Evolutionary conservation across 1,284 basidiomycete genomes (phyloP), one percentile per base, ranked within the genome.

Genomic region (Pterula multifida): DNA sequence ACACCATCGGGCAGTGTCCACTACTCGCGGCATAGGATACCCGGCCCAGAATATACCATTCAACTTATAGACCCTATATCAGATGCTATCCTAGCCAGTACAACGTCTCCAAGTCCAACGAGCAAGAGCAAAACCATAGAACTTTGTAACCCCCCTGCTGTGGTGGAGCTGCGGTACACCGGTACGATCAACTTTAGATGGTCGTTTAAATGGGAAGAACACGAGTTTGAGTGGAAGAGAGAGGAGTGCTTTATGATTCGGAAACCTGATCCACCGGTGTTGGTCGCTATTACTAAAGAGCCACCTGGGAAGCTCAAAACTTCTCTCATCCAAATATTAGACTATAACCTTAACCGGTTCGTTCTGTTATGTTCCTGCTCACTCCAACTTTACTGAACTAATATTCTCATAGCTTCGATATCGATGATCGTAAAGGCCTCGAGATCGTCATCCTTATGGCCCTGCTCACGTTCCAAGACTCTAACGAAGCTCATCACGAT

Each of bases 221-320:
- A 89, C 54, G 78, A 83, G 50, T 87, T 86, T 55, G 86, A 90
- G 60, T 90, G 86, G 86, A 85, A 79, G 60, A 74, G 82, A 42
- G 84, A 88, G 61, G 82, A 85, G 57, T 88, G 85, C 61, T 88
- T 74, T 62, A 78, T 90, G 60, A 65, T 91, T 42, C 78, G 88
- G 42, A 89, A 89, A 60, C 86, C 88, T 2, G 88, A 92, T 56
- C 89, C 88, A 3, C 81, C 84, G 9, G 85, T 92, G 1, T 73
- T 90, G 1, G 81, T 90, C 11, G 87, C 86, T 0, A 71, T 86
- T 24, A 87, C 84, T 13, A 89, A 84, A 60, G 84, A 87, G 49
- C 76, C 81, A 0, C 68, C 78, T 2, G 81, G 81, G 3, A 73
- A 78, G 32, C 67, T 82, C 45, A 82, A 78, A 57, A 79, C 81